Evolutionary conservation across 371 early-diverging fungal genomes (phyloP).

Genomic region (Neoconidiobolus thromboides): DNA sequence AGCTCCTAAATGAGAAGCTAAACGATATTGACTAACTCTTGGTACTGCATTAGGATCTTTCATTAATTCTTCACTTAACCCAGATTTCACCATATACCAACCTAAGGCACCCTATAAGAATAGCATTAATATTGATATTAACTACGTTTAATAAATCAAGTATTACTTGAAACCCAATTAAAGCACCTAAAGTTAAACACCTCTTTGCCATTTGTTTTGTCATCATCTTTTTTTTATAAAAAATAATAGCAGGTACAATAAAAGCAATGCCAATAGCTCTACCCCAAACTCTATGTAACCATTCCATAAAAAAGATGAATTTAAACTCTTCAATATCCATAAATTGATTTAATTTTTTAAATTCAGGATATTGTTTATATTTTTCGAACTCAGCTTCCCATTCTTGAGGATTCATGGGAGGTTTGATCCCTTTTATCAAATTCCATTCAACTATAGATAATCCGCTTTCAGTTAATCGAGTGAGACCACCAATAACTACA

Average conservation of each 20-base stretch:
- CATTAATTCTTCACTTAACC: conserved; percentile 60
- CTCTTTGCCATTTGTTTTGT: conserved; percentile 39
- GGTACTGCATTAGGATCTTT: conserved; percentile 65
- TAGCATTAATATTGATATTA: neutral
- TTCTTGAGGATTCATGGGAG: conserved; percentile 65
- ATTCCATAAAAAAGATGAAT: conserved; percentile 90
- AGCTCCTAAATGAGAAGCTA: conserved; percentile 78
- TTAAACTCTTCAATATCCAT: conserved; percentile 87
- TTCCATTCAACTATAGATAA: conserved; percentile 95
- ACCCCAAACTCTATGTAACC: conserved; percentile 88
- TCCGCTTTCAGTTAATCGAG: conserved; percentile 89
- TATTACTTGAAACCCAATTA: conserved; percentile 67
- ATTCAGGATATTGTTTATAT: conserved; percentile 94
- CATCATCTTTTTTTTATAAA: conserved; percentile 61
- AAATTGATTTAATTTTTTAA: conserved; percentile 71
- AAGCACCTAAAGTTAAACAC: conserved; percentile 44
- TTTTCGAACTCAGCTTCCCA: conserved; percentile 91
- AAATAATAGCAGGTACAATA: conserved; percentile 68
- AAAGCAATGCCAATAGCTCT: conserved; percentile 80
- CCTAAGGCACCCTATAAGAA: conserved; percentile 63
- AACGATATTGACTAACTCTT: conserved; percentile 83
- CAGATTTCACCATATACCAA: conserved; percentile 96
- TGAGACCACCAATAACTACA: conserved; percentile 88
- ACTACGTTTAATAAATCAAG: conserved; percentile 1
- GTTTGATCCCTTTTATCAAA: conserved; percentile 78